Evolutionary conservation across 805 yeast species (phyloP).

Genomic region (Sugiyamaella floridensis): DNA sequence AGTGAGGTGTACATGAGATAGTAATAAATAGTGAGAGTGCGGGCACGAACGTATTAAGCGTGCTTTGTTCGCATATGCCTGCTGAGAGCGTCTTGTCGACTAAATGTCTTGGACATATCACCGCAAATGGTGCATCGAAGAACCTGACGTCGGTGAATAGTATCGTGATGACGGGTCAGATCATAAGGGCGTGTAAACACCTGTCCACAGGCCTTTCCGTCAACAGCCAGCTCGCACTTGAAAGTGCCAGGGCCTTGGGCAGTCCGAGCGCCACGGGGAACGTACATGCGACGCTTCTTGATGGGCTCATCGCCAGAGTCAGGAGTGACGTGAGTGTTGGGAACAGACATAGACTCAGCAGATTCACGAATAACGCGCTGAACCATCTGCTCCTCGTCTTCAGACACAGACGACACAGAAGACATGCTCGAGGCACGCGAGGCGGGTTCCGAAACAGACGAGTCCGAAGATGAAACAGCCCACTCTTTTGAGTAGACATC

Average conservation of each 20-base stretch:
- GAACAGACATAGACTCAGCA: not conserved
- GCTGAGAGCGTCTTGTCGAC: conserved; percentile 89
- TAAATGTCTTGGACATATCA: conserved; percentile 72
- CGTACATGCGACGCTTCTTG: not conserved
- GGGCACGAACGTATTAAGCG: conserved; percentile 12
- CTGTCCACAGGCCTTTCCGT: conserved; percentile 58
- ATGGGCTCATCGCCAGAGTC: not conserved
- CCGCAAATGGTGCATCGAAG: conserved; percentile 86
- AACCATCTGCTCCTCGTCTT: not conserved
- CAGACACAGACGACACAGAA: not conserved
- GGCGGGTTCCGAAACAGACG: not conserved
- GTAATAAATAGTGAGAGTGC: not conserved
- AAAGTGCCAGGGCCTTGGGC: conserved; percentile 9
- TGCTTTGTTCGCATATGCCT: conserved; percentile 92
- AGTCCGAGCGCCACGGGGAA: not conserved
- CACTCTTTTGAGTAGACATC: not conserved
- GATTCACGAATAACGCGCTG: not conserved
- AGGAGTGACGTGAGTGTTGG: not conserved
- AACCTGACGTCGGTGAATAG: conserved; percentile 86
- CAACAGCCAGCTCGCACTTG: conserved; percentile 36
- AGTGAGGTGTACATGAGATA: not conserved
- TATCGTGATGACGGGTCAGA: conserved; percentile 89
- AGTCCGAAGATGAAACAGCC: not conserved
- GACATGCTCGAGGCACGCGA: conserved; percentile 6
- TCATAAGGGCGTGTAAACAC: conserved; percentile 92